Evolutionary conservation across 306 rosid genomes (phyloP).

Genomic region (Echinosophora koreensis): DNA sequence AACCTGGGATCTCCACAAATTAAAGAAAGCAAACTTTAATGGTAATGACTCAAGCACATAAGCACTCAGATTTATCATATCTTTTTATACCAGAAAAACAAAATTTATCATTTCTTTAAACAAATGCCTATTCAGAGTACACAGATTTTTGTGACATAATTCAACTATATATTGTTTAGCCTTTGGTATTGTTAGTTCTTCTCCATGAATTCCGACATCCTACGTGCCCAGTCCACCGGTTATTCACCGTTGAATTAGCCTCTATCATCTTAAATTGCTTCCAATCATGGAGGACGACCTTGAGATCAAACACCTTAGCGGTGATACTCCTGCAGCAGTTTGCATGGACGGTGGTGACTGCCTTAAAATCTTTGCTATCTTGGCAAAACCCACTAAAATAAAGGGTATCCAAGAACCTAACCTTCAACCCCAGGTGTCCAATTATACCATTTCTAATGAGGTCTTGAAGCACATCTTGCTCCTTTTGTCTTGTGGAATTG

Average conservation of each 20-base stretch:
- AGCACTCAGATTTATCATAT: too few species aligned
- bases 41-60: too few species aligned
- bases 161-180: neutral
- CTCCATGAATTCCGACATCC: conserved; percentile 70
- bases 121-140: too few species aligned
- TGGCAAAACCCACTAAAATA: conserved; percentile 89
- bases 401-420: conserved; percentile 73
- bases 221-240: conserved; percentile 57
- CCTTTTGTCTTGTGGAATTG: conserved; percentile 64
- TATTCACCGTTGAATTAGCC: neutral
- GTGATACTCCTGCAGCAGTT: conserved; percentile 79
- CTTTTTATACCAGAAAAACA: too few species aligned
- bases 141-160: too few species aligned
- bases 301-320: conserved; percentile 69
- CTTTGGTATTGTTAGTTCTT: neutral
- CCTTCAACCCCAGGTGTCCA: conserved; percentile 56
- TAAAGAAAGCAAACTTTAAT: too few species aligned
- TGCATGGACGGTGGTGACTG: conserved; percentile 74
- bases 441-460: conserved; percentile 53
- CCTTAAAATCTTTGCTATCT: conserved; percentile 67
- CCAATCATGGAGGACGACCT: conserved; percentile 65
- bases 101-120: too few species aligned
- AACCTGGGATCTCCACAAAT: too few species aligned
- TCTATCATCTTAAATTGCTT: conserved; percentile 55
- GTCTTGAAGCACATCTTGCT: conserved; percentile 73